These are phyloP conservation scores for Pseudocercospora musae DNA, from an alignment of 2,329 filamentous ascomycete species.

Conservation along the genomic window DNA sequence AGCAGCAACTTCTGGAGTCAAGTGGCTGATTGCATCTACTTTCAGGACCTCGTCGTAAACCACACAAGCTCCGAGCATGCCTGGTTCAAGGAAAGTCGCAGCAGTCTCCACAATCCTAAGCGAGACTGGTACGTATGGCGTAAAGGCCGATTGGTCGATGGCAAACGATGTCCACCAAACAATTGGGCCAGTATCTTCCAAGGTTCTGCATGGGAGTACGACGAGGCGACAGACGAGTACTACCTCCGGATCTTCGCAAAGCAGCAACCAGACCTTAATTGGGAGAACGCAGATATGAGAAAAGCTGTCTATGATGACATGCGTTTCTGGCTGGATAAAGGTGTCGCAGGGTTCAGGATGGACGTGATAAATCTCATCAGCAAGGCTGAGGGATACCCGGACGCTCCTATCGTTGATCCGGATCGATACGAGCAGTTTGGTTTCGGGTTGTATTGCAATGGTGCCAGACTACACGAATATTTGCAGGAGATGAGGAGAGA, in stretches of 20 bases:
- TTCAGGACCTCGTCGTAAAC: slow-evolving; percentile 40
- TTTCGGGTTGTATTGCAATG: slow-evolving; percentile 21
- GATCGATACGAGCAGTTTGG: slow-evolving; percentile 24
- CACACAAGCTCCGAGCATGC: slow-evolving; percentile 45
- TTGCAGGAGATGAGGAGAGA: slow-evolving; percentile 29
- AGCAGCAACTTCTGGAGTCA: no score
- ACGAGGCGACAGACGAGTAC: slow-evolving; percentile 46
- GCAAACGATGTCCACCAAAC: slow-evolving; percentile 57
- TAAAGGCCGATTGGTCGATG: slow-evolving; percentile 56
- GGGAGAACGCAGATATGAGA: slow-evolving; percentile 45
- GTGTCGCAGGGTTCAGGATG: slow-evolving; percentile 46
- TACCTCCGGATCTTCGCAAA: slow-evolving; percentile 48
- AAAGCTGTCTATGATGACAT: slow-evolving; percentile 46
- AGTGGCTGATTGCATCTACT: no score
- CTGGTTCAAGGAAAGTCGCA: slow-evolving; percentile 57
- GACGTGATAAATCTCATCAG: slow-evolving; percentile 51
- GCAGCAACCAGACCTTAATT: slow-evolving; percentile 49
- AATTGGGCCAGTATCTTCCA: slow-evolving; percentile 46
- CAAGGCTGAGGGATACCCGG: slow-evolving; percentile 41
- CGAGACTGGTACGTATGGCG: slow-evolving; percentile 66
- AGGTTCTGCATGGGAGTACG: slow-evolving; percentile 44
- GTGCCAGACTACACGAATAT: slow-evolving; percentile 15
- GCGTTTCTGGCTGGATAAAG: slow-evolving; percentile 45
- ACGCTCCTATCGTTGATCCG: slow-evolving; percentile 41
- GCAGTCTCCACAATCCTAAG: slow-evolving; percentile 49